Base-by-base conservation (phyloP, 257 asterid species). In the Anisodus acutangulus region DNA sequence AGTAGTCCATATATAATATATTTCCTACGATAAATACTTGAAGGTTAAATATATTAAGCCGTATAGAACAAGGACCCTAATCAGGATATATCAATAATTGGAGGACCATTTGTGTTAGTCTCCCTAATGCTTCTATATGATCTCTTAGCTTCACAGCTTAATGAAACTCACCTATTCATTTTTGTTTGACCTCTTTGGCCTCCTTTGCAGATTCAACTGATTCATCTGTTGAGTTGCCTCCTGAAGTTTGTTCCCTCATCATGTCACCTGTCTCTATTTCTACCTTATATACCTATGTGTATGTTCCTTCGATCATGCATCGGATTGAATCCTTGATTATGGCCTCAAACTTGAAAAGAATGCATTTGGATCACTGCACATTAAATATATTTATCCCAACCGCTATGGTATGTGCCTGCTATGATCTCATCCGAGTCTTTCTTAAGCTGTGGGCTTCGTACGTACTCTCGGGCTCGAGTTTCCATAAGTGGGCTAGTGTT, bases 291-390 rank as follows among this genome's bases (percentile, higher is more conserved):
- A 78, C 99, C 1, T 95, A 92, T 87, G 85, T 97, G 2, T 90
- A 85, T 87, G 88, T 90, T 80, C 98, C 98, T 4, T 93, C 92
- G 12, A 81, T 93, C 58, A 90, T 95, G 97, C 98, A 94, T 86
- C 91, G 95, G 79, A 85, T 95, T 43, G 98, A 94, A 91, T 93
- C 97, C 8, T 88, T 94, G 85, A 90, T 95, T 49, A 11, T 93
- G 47, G 98, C 98, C 59, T 84, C 91, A 64, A 89, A 85, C 88
- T 85, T 95, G 89, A 93, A 88, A 83, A 88, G 87, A 62, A 87
- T 92, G 83, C 90, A 80, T 47, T 19, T 68, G 88, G 88, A 89
- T 83, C 90, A 62, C 86, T 88, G 92, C 91, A 68, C 9, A 79
- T 87, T 88, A 85, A 89, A 87, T 86, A 91, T 70, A 80, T 82